These are phyloP conservation scores for Chimonanthus salicifolius DNA, from an alignment of 164 flowering plant species.

Conservation along the genomic window DNA sequence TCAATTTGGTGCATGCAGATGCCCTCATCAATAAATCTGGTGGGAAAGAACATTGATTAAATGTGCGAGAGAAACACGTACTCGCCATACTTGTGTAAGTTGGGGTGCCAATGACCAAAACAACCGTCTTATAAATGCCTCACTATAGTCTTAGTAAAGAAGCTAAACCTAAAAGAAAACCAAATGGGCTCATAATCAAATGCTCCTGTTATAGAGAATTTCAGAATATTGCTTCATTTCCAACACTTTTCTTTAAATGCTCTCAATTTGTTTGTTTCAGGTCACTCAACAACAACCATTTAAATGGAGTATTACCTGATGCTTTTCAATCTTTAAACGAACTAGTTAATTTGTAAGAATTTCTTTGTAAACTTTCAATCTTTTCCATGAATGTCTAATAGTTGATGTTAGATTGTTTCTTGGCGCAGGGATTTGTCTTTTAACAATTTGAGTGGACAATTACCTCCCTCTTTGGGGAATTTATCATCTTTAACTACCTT, in stretches of 20 bases:
- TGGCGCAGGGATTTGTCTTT: slow-evolving; percentile 66
- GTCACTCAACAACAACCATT: slow-evolving; percentile 59
- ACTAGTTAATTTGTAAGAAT: slow-evolving; percentile 63
- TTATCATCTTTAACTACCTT: slow-evolving; percentile 53
- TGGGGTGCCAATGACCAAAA: too few species aligned
- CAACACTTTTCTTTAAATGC: not conserved
- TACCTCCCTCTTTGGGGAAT: slow-evolving; percentile 57
- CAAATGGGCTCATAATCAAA: too few species aligned
- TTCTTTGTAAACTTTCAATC: not conserved
- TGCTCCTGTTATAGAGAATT: not conserved
- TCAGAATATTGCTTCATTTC: not conserved
- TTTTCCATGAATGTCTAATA: not conserved
- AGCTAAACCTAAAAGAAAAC: too few species aligned
- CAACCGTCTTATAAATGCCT: too few species aligned
- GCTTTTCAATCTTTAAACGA: slow-evolving; percentile 42
- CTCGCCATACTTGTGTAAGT: too few species aligned
- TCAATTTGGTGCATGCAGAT: not conserved
- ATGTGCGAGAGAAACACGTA: too few species aligned
- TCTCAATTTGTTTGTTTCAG: slow-evolving; percentile 25
- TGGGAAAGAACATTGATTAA: too few species aligned
- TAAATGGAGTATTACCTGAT: slow-evolving; percentile 75
- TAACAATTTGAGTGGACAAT: slow-evolving; percentile 72
- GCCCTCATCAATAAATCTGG: too few species aligned
- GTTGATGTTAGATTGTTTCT: slow-evolving; percentile 6
- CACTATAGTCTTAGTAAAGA: too few species aligned